phyloP scores from a whole-genome alignment of 208 protist genomes.

The Acanthamoeba healyi region DNA sequence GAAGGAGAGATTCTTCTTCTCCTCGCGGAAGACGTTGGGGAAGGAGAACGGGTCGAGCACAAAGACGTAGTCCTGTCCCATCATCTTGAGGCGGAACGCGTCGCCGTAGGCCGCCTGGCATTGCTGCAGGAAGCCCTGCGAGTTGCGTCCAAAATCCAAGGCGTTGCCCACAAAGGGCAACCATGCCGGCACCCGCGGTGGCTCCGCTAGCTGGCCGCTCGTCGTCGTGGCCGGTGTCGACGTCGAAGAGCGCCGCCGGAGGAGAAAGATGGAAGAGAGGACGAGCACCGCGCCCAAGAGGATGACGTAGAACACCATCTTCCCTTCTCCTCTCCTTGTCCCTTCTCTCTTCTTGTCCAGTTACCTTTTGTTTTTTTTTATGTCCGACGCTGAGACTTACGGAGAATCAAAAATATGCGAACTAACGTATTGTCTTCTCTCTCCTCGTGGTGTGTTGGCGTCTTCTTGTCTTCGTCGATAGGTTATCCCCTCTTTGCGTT shows the following conservation, averaged over 20 bases:
- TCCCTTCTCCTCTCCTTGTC: not conserved
- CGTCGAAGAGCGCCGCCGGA: not conserved
- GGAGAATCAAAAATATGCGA: no score
- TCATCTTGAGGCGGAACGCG: constrained; percentile 35
- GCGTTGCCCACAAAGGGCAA: constrained; percentile 23
- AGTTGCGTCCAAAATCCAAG: not conserved
- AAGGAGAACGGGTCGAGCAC: constrained; percentile 45
- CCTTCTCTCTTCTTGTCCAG: not conserved
- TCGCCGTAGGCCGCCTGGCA: constrained; percentile 1
- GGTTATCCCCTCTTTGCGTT: no score
- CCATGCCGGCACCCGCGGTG: not conserved
- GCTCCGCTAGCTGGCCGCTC: not conserved
- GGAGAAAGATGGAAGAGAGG: not conserved
- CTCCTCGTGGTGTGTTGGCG: no score
- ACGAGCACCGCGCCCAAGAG: not conserved
- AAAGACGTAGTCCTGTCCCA: constrained; percentile 24
- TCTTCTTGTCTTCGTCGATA: no score
- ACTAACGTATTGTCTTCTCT: no score
- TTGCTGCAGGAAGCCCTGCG: not conserved
- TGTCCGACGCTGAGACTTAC: no score
- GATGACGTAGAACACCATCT: not conserved
- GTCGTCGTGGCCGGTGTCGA: not conserved
- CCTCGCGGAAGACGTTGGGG: constrained; percentile 7
- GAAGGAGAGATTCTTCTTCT: constrained; percentile 50
- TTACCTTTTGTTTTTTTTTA: not conserved